Evolutionary conservation across 305 asterid species (phyloP).

Genomic region (Stenogyne calaminthoides): DNA sequence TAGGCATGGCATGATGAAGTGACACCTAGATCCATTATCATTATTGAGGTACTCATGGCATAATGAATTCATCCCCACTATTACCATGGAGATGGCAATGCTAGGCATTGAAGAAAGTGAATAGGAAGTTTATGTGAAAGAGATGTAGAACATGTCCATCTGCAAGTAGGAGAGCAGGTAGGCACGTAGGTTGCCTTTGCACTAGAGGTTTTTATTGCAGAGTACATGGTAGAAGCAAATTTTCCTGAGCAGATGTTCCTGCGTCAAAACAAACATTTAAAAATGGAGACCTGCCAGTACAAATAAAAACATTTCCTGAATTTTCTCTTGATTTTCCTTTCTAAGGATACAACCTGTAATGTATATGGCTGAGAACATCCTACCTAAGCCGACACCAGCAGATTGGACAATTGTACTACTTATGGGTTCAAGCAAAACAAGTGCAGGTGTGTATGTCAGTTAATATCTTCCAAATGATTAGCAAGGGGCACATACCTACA

Average conservation of each 20-base stretch:
- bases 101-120: constrained; percentile 47
- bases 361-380: constrained; percentile 12
- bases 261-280: constrained; percentile 94
- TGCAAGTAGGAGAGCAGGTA: constrained; percentile 69
- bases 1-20: constrained; percentile 76
- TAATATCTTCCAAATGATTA: not conserved
- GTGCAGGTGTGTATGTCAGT: not conserved
- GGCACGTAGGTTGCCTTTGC: constrained; percentile 69
- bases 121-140: constrained; percentile 45
- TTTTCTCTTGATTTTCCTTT: constrained; percentile 3
- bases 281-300: constrained; percentile 41
- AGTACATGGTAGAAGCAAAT: constrained; percentile 78
- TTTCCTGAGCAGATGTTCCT: constrained; percentile 76
- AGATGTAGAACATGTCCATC: constrained; percentile 70
- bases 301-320: constrained; percentile 35
- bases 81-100: constrained; percentile 62
- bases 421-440: not conserved
- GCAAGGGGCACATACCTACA: not conserved
- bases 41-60: constrained; percentile 50
- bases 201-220: constrained; percentile 63
- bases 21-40: constrained; percentile 66
- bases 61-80: constrained; percentile 48
- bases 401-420: not conserved
- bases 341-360: constrained; percentile 12
- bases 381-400: not conserved